A percentile compares a stretch with the other conserved stretches of the same genome.
phyloP scores from a whole-genome alignment of 2,329 filamentous ascomycete genomes.

The Pseudogymnoascus sp. region DNA sequence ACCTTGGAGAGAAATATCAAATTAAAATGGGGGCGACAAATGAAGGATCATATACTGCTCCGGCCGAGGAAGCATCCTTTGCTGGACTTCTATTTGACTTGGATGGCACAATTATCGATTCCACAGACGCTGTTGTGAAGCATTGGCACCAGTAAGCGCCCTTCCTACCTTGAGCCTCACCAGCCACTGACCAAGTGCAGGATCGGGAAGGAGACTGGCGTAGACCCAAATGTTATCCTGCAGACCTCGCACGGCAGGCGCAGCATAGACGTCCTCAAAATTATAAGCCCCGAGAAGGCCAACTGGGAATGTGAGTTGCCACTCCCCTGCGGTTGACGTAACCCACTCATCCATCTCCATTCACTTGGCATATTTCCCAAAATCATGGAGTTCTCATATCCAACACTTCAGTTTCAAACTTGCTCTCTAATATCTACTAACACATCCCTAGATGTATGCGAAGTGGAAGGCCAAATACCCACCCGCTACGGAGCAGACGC shows the following conservation, averaged over 20 bases:
- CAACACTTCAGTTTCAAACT: background rate
- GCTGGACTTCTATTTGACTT: conserved; percentile 49
- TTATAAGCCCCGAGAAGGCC: conserved; percentile 75
- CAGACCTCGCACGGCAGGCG: conserved; percentile 85
- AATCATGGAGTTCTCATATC: background rate
- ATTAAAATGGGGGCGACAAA: background rate
- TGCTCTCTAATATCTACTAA: background rate
- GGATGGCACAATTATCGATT: conserved; percentile 79
- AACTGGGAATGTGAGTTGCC: conserved; percentile 78
- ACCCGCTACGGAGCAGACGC: conserved; percentile 68
- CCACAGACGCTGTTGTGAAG: conserved; percentile 66
- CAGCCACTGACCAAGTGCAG: conserved; percentile 32
- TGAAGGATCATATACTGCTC: conserved; percentile 4
- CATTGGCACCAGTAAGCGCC: conserved; percentile 53
- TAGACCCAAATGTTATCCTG: conserved; percentile 76
- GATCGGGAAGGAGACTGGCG: conserved; percentile 74
- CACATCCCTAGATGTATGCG: conserved; percentile 57
- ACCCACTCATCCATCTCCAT: background rate
- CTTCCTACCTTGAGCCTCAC: background rate
- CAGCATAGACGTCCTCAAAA: conserved; percentile 74
- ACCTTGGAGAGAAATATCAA: background rate
- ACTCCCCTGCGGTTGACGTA: background rate
- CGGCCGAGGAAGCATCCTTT: conserved; percentile 7
- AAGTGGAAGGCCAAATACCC: conserved; percentile 71
- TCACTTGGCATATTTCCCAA: background rate